Evolutionary conservation across 164 flowering plant genomes (phyloP).

Genomic region (Tinospora cordifolia): DNA sequence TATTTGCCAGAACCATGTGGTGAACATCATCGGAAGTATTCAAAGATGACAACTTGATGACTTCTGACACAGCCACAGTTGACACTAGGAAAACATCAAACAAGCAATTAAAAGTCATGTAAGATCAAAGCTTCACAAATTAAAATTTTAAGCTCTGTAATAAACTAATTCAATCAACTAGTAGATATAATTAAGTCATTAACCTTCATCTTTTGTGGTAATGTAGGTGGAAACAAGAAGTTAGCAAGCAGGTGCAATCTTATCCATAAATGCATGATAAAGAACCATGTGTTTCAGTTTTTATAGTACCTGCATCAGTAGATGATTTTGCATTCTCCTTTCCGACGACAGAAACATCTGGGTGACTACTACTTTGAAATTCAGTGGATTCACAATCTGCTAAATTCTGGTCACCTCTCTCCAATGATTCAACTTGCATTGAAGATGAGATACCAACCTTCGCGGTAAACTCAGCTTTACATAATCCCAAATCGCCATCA

Average conservation of each 20-base stretch:
- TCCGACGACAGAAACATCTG: constrained; percentile 14
- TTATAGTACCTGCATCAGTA: constrained; percentile 14
- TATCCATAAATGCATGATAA: constrained; percentile 9
- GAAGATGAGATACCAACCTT: constrained; percentile 14
- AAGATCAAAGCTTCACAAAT: neutral
- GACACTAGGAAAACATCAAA: constrained; percentile 14
- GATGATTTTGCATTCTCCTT: constrained; percentile 15
- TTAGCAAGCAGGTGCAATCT: constrained; percentile 12
- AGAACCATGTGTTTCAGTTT: constrained; percentile 14
- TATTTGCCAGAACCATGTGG: constrained; percentile 8
- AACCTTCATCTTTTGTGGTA: constrained; percentile 4
- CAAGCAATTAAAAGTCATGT: neutral
- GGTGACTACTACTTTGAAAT: constrained; percentile 6
- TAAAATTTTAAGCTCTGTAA: neutral
- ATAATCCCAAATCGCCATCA: constrained; percentile 11
- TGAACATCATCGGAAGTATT: constrained; percentile 14
- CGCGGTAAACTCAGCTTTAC: constrained; percentile 6
- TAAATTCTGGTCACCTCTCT: constrained; percentile 14
- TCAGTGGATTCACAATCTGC: constrained; percentile 10
- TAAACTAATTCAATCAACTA: constrained; percentile 24
- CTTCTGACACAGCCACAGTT: constrained; percentile 12
- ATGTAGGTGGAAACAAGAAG: constrained; percentile 5
- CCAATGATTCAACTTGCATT: constrained; percentile 15
- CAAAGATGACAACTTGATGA: constrained; percentile 6
- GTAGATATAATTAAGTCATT: constrained; percentile 9